Conservation (phyloP, 768 basidiomycete genomes). For the Rubroboletus satanas region DNA sequence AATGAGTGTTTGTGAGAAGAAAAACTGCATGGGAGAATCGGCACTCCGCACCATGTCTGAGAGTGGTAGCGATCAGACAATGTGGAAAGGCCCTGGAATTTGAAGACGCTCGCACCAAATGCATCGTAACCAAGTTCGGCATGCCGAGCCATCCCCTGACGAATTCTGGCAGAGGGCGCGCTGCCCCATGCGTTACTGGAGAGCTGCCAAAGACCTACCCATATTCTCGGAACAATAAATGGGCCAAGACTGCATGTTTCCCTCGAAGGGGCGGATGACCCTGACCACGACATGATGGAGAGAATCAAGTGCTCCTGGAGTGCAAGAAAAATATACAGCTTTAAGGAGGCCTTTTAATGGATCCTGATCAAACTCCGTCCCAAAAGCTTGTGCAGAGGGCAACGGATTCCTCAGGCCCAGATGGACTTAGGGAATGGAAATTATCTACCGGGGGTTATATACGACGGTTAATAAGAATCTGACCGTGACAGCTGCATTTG, state of each 20-base stretch:
- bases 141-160: conserved; percentile 63
- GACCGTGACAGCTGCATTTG: conserved; percentile 17
- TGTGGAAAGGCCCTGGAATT: conserved; percentile 7
- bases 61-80: conserved; percentile 6
- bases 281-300: conserved; percentile 20
- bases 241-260: conserved; percentile 58
- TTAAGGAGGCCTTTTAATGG: conserved; percentile 19
- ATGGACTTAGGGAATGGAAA: conserved; percentile 3
- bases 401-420: too few relatives aligned
- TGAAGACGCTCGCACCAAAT: conserved; percentile 33
- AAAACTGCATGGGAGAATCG: conserved; percentile 1
- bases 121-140: conserved; percentile 51
- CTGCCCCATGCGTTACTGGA: conserved; percentile 85
- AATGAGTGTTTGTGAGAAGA: conserved; percentile 16
- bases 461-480: conserved; percentile 8
- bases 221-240: conserved; percentile 57
- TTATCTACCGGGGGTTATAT: not conserved
- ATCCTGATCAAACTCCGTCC: conserved; percentile 32
- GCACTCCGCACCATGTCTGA: conserved; percentile 53
- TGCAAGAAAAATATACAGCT: conserved; percentile 5
- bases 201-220: conserved; percentile 82
- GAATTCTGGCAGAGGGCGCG: conserved; percentile 60
- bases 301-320: conserved; percentile 7
- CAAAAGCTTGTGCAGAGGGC: conserved; percentile 10
- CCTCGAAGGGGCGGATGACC: conserved; percentile 6